Base-by-base conservation (phyloP, 2,329 filamentous ascomycete species). In the Orbilia quercus region DNA sequence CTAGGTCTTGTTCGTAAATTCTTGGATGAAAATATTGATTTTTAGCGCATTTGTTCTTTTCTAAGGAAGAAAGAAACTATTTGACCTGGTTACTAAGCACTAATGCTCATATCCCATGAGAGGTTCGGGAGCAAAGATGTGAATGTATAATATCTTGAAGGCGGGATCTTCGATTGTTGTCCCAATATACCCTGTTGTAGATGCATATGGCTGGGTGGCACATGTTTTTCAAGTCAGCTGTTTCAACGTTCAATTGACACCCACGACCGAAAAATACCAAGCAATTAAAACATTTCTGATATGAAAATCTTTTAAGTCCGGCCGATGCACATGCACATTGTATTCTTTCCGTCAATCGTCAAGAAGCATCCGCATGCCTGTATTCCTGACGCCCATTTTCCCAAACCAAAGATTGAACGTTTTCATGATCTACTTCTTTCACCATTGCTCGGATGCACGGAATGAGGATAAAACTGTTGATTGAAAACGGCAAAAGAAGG, bases 271-370 rank as follows among this genome's bases (percentile, higher is more conserved):
- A 40, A 16, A 14, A 40, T 5, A 40, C 28, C 23, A 34, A 23
- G 44, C 48, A 31, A 48, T 38, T 40, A 60, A 38, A 31, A 31
- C 28, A 9, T 5, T 31, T 31, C 28, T 31, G 28, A 40, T 60
- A 14, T 64, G 51, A 57, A 40, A 16, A 50, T 31, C 1, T 64
- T 42, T 34, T 6, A 34, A 28, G 36, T 47, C 54, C 50, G 64
- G 58, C 58, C 44, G 58, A 40, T 62, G 28, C 40, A 48, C 38
- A 47, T 38, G 22, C 28, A 18, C 20, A 25, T 20, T 23, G 16
- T 36, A 59, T 50, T 51, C 22, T 67, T 66, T 59, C 63, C 63
- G 53, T 53, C 22, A 18, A 51, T 53, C 53, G 50, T 58, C 55
- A 42, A 23, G 45, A 57, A 58, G 38, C 7, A 16, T n/a, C 7